Evolutionary conservation across 139 green algal species (phyloP).

Genomic region (Chlamydomonas incerta): DNA sequence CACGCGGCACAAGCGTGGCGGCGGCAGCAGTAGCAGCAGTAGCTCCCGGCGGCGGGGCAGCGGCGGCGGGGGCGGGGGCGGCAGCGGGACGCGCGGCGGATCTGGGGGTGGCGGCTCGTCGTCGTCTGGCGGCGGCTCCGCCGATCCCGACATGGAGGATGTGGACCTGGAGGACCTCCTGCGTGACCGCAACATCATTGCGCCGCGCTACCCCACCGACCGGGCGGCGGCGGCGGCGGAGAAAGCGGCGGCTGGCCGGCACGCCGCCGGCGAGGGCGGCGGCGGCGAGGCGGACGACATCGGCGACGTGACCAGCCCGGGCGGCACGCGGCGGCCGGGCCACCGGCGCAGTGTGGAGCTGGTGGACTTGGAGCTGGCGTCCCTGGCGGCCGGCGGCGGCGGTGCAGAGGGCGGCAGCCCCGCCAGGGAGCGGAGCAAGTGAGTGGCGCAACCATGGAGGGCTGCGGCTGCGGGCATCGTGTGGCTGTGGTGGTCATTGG

Average conservation of each 20-base stretch:
- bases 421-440: no score
- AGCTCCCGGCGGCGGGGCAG: neutral
- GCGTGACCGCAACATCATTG: slow-evolving; percentile 7
- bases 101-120: no score
- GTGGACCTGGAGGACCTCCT: slow-evolving; percentile 10
- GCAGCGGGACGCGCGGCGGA: no score
- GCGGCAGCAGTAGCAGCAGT: neutral
- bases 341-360: slow-evolving; percentile 21
- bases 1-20: neutral
- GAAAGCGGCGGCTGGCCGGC: neutral
- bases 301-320: neutral
- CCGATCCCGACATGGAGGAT: neutral
- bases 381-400: neutral
- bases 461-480: no score
- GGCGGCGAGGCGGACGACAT: neutral
- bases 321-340: neutral
- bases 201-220: slow-evolving; percentile 34
- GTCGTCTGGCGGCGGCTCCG: no score
- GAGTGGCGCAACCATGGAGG: no score
- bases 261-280: neutral
- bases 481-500: no score
- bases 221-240: neutral
- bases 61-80: neutral
- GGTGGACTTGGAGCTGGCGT: slow-evolving; percentile 2
- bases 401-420: neutral